Evolutionary conservation across 345 rosid species (phyloP).

Genomic region (Populus simonii): DNA sequence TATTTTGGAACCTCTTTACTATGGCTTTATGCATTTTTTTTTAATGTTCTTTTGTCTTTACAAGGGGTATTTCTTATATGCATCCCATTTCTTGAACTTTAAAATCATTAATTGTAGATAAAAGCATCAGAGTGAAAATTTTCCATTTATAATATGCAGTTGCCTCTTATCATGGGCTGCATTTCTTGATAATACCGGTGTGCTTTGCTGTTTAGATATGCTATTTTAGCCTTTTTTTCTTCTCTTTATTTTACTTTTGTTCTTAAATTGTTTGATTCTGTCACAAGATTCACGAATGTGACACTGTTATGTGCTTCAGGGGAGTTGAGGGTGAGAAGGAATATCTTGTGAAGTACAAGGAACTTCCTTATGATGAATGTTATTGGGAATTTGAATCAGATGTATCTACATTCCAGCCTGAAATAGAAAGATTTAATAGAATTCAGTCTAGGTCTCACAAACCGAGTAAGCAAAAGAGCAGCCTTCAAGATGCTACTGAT

Average conservation of each 20-base stretch:
- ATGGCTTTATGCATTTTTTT: neutral
- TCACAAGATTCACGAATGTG: neutral
- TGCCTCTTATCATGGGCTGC: neutral
- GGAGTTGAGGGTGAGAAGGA: conserved; percentile 79
- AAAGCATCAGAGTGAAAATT: neutral
- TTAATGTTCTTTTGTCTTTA: neutral
- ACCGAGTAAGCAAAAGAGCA: conserved; percentile 47
- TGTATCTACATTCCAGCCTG: conserved; percentile 81
- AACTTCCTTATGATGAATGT: conserved; percentile 92
- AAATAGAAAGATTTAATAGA: conserved; percentile 72
- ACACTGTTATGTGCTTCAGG: conserved; percentile 45
- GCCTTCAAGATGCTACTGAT: conserved; percentile 41
- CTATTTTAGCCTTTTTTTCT: neutral
- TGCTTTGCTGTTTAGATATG: neutral
- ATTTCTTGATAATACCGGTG: neutral
- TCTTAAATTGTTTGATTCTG: conserved; percentile 7
- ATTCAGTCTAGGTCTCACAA: conserved; percentile 63
- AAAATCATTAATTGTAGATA: neutral
- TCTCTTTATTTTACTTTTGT: neutral
- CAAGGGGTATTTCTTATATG: neutral
- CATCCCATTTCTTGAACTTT: neutral
- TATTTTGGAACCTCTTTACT: neutral
- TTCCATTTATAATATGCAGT: neutral
- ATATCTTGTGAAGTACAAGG: conserved; percentile 94
- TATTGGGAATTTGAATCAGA: conserved; percentile 98